Conservation (phyloP, 345 rosid species). For the Citrus medica region DNA sequence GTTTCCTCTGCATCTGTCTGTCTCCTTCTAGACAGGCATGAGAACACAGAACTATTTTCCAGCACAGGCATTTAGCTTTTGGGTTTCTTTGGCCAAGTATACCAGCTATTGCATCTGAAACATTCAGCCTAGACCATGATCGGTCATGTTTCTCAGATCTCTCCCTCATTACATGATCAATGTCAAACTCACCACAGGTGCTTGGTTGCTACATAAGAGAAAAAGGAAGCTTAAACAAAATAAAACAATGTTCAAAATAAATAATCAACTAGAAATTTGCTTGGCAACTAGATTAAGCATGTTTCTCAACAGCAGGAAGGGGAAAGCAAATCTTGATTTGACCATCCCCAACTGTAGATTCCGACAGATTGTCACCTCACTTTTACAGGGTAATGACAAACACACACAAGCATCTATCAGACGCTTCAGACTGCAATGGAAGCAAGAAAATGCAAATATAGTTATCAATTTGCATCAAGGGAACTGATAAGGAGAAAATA, state of each 20-base stretch:
- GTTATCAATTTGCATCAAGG: neutral
- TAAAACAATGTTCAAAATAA: neutral
- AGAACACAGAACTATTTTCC: slow-evolving; percentile 73
- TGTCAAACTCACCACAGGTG: slow-evolving; percentile 46
- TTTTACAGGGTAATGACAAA: neutral
- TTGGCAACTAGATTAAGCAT: slow-evolving; percentile 4
- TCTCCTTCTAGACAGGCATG: slow-evolving; percentile 34
- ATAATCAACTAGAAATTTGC: neutral
- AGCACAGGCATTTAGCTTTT: slow-evolving; percentile 62
- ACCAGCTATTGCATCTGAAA: slow-evolving; percentile 61
- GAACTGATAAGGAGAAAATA: neutral
- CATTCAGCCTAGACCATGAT: slow-evolving; percentile 86
- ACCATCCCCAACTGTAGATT: neutral
- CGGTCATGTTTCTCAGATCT: slow-evolving; percentile 56
- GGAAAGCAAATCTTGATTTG: neutral
- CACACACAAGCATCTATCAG: neutral
- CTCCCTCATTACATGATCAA: slow-evolving; percentile 61
- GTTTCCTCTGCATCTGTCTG: slow-evolving; percentile 21
- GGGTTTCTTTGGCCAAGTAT: slow-evolving; percentile 55
- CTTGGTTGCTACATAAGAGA: slow-evolving; percentile 42
- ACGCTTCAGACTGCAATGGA: neutral
- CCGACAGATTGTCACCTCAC: neutral
- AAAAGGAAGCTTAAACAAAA: slow-evolving; percentile 10
- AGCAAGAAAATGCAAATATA: neutral
- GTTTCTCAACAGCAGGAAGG: neutral